A percentile compares a stretch with the other conserved stretches of the same genome.
phyloP scores from a whole-genome alignment of 2,329 filamentous ascomycete genomes.

The Curvularia spicifera region DNA sequence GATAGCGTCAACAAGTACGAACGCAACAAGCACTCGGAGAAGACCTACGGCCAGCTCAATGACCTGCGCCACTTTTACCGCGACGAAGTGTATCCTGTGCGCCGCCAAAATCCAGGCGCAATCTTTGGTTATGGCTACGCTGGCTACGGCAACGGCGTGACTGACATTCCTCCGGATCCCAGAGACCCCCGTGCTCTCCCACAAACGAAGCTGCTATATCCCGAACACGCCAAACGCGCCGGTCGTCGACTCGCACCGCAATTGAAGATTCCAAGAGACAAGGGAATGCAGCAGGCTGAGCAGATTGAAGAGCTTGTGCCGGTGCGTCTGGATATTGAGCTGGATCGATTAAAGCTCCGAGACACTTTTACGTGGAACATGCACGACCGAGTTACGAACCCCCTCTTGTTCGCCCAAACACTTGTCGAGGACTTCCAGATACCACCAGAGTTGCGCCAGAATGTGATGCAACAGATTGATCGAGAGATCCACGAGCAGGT shows the following conservation, averaged over 20 bases:
- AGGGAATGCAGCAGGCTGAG: slow-evolving; percentile 83
- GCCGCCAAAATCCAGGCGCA: slow-evolving; percentile 62
- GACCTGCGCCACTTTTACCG: slow-evolving; percentile 37
- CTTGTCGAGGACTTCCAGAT: slow-evolving; percentile 85
- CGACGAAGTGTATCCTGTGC: slow-evolving; percentile 63
- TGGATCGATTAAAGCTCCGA: slow-evolving; percentile 92
- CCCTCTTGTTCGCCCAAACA: slow-evolving; percentile 84
- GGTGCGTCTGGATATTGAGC: slow-evolving; percentile 88
- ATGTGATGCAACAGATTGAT: slow-evolving; percentile 69
- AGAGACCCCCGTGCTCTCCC: slow-evolving; percentile 60
- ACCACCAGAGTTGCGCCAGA: slow-evolving; percentile 67
- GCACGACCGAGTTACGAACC: slow-evolving; percentile 81
- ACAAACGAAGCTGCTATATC: slow-evolving; percentile 72
- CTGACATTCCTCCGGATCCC: slow-evolving; percentile 56
- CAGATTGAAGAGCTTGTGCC: slow-evolving; percentile 91
- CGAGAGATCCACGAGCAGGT: slow-evolving; percentile 86
- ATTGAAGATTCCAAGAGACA: slow-evolving; percentile 79
- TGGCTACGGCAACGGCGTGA: slow-evolving; percentile 87
- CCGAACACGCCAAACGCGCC: slow-evolving; percentile 74
- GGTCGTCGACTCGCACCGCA: slow-evolving; percentile 77
- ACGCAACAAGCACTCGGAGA: slow-evolving; percentile 59
- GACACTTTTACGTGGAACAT: slow-evolving; percentile 99
- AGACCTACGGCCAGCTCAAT: slow-evolving; percentile 66
- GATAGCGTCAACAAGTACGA: slow-evolving; percentile 62
- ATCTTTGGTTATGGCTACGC: slow-evolving; percentile 77